Evolutionary conservation across 768 basidiomycete genomes (phyloP), one percentile per base, ranked within the genome.

Genomic region (Boletus barrowsii): DNA sequence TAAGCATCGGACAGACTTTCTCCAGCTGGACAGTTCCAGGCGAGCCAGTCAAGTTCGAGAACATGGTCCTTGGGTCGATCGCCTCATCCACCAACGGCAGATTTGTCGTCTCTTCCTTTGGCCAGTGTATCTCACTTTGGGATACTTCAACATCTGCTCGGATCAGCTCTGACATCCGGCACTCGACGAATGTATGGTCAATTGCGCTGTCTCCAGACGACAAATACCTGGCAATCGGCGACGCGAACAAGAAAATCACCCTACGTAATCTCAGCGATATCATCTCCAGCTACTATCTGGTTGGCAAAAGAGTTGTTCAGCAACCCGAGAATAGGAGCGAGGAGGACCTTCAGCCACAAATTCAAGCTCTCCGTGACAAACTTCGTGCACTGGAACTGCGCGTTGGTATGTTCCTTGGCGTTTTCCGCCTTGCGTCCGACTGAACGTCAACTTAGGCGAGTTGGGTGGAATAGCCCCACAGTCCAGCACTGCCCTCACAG

Each of bases 151-250:
- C 55, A 4, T 42, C 45, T 10, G 35, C 46, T 4, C 43, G 36
- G 30, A 47, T 59, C 30, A 46, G 51, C 33, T 46, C 49, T 26
- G 37, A 47, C 13, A 47, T 53, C 10, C 51, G 15, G 13, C 41
- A 53, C 14, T n/a, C 44, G 15, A 13, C 18, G 18, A 14, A 17
- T 4, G 14, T 53, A n/a, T 15, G 45, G 9, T 24, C 55, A 4
- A 53, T 54, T 8, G 57, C 59, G 4, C 33, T 60, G 13, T 60
- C 56, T 13, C 10, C n/a, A 10, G 47, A 60, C 17, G 35, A 36
- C 11, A 49, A 20, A 3, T 20, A 26, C 24, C 18, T 60, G 9
- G 56, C 53, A 0, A 55, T 48, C 3, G 5, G 53, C 15, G 52
- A 49, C 3, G 18, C 9, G 3, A n/a, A 40, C 17, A 22, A 30